Evolutionary conservation across 176 grass and related monocot genomes (phyloP).

Genomic region (Paspalum vaginatum): DNA sequence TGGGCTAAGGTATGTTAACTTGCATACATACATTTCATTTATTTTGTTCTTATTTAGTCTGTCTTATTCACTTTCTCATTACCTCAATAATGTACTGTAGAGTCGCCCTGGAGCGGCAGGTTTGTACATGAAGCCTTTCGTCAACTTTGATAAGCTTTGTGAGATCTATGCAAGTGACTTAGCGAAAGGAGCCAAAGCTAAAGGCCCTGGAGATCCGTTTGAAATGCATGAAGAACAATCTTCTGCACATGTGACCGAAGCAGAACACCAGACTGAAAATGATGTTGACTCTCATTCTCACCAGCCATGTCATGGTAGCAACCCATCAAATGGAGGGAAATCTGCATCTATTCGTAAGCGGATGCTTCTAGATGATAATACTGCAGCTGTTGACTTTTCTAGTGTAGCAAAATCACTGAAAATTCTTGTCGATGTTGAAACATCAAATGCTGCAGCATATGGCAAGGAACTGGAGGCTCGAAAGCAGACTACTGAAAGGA

Average conservation of each 20-base stretch:
- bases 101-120: neutral
- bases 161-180: neutral
- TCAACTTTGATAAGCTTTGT: constrained; percentile 1
- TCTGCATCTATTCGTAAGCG: neutral
- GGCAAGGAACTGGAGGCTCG: neutral
- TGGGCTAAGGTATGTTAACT: neutral
- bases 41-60: neutral
- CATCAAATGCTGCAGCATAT: neutral
- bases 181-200: neutral
- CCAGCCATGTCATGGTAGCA: neutral
- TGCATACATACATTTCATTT: no score
- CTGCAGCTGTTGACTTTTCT: neutral
- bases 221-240: neutral
- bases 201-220: neutral
- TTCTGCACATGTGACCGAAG: neutral
- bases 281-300: neutral
- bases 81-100: neutral
- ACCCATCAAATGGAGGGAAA: neutral
- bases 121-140: constrained; percentile 1
- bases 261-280: neutral
- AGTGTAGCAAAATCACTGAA: neutral
- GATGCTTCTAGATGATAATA: neutral
- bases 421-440: neutral
- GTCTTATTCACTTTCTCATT: neutral
- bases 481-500: neutral